A percentile compares a stretch with the other conserved stretches of the same genome.
Conservation (phyloP, 345 rosid genomes). For the Geranium brycei region DNA sequence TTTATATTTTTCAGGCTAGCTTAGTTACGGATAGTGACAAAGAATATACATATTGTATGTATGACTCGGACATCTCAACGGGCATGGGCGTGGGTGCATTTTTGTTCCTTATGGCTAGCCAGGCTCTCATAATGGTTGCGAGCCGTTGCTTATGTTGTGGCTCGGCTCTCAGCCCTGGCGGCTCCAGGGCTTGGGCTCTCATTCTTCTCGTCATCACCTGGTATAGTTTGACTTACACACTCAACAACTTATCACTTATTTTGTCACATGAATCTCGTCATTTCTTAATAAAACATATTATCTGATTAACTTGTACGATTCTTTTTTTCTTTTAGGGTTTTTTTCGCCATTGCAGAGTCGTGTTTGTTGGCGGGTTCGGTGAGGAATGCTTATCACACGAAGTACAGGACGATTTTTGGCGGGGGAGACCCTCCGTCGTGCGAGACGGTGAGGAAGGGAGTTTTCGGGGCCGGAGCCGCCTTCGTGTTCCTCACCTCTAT, state of each 20-base stretch:
- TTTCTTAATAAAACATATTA: not conserved
- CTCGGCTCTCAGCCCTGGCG: constrained; percentile 59
- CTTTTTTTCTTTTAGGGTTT: constrained; percentile 32
- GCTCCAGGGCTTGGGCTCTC: constrained; percentile 80
- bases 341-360: constrained; percentile 69
- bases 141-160: constrained; percentile 94
- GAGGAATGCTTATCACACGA: constrained; percentile 82
- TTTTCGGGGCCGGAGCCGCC: constrained; percentile 86
- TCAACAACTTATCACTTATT: too few relatives aligned
- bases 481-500: constrained; percentile 60
- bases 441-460: constrained; percentile 73
- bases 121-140: constrained; percentile 71
- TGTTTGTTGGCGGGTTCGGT: constrained; percentile 83
- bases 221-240: constrained; percentile 15
- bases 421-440: constrained; percentile 57
- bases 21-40: constrained; percentile 34
- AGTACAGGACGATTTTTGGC: constrained; percentile 52
- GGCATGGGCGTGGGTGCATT: constrained; percentile 85
- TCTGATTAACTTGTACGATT: not conserved
- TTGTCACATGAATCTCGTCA: not conserved
- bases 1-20: constrained; percentile 43
- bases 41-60: constrained; percentile 45
- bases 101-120: constrained; percentile 55
- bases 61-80: constrained; percentile 77
- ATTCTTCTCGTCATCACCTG: constrained; percentile 80